Base-by-base conservation (phyloP, 1,284 basidiomycete genomes). In the Ganoderma leucocontextum region DNA sequence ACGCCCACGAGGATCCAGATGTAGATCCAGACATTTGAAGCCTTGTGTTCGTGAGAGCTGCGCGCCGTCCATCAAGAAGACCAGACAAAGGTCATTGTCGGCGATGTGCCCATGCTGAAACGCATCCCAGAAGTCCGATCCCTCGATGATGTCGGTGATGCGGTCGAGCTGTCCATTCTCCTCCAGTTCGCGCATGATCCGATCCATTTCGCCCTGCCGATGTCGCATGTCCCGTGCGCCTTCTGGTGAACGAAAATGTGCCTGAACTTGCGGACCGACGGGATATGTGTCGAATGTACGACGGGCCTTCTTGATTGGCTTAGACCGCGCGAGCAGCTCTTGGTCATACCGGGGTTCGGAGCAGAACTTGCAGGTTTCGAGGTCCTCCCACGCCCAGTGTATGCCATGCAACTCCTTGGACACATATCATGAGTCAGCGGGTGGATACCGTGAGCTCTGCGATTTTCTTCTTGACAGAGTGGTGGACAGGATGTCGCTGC, bases 31-130 rank as follows among this genome's bases (percentile, higher is more conserved):
- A 72, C 74, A 39, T 78, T 73, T 0, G 76, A 77, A 2, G 33
- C 10, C 62, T 78, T 79, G 47, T 62, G 62, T 1, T 29, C 13
- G 52, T 78, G n/a, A 80, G 0, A 80, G 75, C 64, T 80, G 79
- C 0, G 75, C 78, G 17, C 79, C 75, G 44, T 80, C 79, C 6
- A 78, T 49, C 0, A 77, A 79, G 5, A 77, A 58, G 67, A 78
- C 68, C 2, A 79, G 59, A 1, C 74, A 57, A 0, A 69, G 71
- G 60, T 77, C 73, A 13, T 74, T 36, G 0, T 57, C 36, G 2
- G 22, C 25, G 44, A 41, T 41, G 9, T 2, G 39, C 0, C 39
- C 12, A 41, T 13, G 39, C 10, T 41, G 39, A 13, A 13, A 13
- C 15, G 39, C 39, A 41, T 41, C 39, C 12, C 39, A 41, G 39